A percentile compares a stretch with the other conserved stretches of the same genome.
phyloP scores from a whole-genome alignment of 371 early-diverging fungal genomes.

The Choanephora cucurbitarum region DNA sequence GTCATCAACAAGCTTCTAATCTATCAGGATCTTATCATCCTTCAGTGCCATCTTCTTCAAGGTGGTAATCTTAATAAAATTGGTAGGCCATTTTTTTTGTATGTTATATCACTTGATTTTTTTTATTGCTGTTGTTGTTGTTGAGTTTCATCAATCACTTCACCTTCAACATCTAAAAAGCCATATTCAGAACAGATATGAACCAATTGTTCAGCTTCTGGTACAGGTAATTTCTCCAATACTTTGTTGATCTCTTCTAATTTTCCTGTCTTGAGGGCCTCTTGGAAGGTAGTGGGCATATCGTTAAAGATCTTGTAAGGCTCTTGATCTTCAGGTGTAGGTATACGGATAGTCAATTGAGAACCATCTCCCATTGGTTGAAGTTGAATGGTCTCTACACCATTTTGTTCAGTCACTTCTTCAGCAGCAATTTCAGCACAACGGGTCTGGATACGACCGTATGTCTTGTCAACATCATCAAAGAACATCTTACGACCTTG shows the following conservation, averaged over 20 bases:
- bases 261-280: constrained; percentile 74
- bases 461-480: constrained; percentile 82
- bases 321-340: constrained; percentile 44
- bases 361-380: constrained; percentile 69
- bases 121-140: constrained; percentile 8
- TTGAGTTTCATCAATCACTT: constrained; percentile 52
- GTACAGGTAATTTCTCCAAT: constrained; percentile 64
- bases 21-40: background rate
- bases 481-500: constrained; percentile 77
- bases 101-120: no score
- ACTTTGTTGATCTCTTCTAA: constrained; percentile 84
- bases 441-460: constrained; percentile 75
- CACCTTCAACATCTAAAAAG: constrained; percentile 69
- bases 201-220: constrained; percentile 76
- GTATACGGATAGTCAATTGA: constrained; percentile 51
- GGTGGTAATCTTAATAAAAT: no score
- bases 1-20: constrained; percentile 19
- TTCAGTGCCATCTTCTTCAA: constrained; percentile 9
- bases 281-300: constrained; percentile 74
- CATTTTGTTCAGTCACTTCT: constrained; percentile 50
- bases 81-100: no score
- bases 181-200: constrained; percentile 74
- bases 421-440: constrained; percentile 71
- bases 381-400: constrained; percentile 77
- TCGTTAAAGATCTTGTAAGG: constrained; percentile 66